phyloP scores from a whole-genome alignment of 805 yeast genomes.

The Candida sithepensis region DNA sequence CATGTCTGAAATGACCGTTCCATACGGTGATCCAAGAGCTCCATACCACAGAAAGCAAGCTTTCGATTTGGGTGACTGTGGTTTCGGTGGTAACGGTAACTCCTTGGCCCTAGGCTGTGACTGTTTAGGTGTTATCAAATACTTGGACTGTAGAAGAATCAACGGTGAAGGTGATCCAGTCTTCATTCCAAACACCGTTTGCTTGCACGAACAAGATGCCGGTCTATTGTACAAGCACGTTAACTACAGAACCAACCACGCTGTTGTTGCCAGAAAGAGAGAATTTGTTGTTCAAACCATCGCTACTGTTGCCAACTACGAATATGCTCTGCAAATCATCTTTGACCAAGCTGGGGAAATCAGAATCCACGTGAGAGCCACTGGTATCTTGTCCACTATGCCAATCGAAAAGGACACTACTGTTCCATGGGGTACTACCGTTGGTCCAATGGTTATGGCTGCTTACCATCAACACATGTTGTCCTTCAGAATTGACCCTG shows the following conservation, averaged over 20 bases:
- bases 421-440: constrained; percentile 72
- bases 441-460: constrained; percentile 79
- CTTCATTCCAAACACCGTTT: constrained; percentile 63
- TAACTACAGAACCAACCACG: constrained; percentile 67
- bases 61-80: constrained; percentile 81
- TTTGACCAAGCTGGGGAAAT: constrained; percentile 78
- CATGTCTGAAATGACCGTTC: constrained; percentile 82
- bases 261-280: constrained; percentile 75
- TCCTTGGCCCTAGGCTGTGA: constrained; percentile 71
- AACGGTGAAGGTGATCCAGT: constrained; percentile 59
- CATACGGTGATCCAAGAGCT: constrained; percentile 80
- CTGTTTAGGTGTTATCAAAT: constrained; percentile 76
- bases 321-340: constrained; percentile 67
- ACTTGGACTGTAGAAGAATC: constrained; percentile 59
- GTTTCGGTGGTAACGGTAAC: constrained; percentile 73
- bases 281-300: constrained; percentile 76
- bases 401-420: constrained; percentile 66
- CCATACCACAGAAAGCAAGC: constrained; percentile 87
- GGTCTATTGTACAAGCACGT: constrained; percentile 77
- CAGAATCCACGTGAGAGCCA: constrained; percentile 76
- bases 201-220: constrained; percentile 78
- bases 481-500: constrained; percentile 77
- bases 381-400: constrained; percentile 84
- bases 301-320: constrained; percentile 83
- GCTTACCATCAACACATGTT: constrained; percentile 82